Evolutionary conservation across 2,329 filamentous ascomycete genomes (phyloP).

Genomic region (Sporothrix mexicana): DNA sequence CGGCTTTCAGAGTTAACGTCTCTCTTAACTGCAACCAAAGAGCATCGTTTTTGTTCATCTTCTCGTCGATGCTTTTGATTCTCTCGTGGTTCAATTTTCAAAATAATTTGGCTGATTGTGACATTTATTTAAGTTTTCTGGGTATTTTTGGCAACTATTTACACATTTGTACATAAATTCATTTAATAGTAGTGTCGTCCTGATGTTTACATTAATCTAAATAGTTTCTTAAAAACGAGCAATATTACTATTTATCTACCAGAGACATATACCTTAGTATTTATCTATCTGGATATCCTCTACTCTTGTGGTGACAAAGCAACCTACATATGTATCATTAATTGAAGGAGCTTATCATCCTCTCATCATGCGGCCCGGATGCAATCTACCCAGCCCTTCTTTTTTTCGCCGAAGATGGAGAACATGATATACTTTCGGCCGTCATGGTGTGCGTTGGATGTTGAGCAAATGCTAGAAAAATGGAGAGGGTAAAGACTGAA

Average conservation of each 20-base stretch:
- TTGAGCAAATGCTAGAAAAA: not conserved
- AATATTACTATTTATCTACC: no score
- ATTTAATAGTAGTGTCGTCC: no score
- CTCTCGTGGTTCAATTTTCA: not conserved
- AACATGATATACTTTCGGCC: not conserved
- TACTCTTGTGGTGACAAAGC: not conserved
- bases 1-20: slow-evolving; percentile 16
- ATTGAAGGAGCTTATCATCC: not conserved
- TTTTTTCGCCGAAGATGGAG: slow-evolving; percentile 1
- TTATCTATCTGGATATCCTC: not conserved
- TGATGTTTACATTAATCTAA: no score
- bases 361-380: not conserved
- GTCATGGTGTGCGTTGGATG: not conserved
- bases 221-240: no score
- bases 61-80: not conserved
- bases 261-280: not conserved
- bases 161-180: no score
- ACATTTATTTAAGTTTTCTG: not conserved
- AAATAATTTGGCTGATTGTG: not conserved
- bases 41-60: not conserved
- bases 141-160: not conserved
- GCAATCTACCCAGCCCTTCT: slow-evolving; percentile 14
- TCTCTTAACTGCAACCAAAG: no score
- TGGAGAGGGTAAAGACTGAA: not conserved
- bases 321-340: not conserved